These are phyloP conservation scores for Funneliformis mosseae DNA, from an alignment of 192 early-diverging fungal genomes.

Conservation along the genomic window DNA sequence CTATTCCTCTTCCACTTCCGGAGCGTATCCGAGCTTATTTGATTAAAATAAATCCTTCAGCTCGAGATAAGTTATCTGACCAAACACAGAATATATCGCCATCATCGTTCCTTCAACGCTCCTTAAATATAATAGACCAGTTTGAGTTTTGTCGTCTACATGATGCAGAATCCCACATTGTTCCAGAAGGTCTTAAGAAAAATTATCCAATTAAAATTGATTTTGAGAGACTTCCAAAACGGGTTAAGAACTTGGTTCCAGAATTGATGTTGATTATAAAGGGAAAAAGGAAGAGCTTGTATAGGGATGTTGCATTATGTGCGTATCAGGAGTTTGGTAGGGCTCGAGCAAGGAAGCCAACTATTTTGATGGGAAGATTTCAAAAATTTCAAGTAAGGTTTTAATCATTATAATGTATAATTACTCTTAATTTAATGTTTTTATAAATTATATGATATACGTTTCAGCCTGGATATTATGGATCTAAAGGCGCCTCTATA, in stretches of 20 bases:
- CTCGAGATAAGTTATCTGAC: not conserved
- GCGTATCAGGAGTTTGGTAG: conserved; percentile 44
- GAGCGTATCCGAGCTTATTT: not conserved
- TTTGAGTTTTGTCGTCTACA: conserved; percentile 56
- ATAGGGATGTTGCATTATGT: conserved; percentile 34
- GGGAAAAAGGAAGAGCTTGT: conserved; percentile 36
- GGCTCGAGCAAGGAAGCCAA: conserved; percentile 45
- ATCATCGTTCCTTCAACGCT: not conserved
- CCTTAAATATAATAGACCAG: conserved; percentile 23
- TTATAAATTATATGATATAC: not conserved
- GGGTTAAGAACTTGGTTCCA: conserved; percentile 36
- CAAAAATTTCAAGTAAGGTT: conserved; percentile 46
- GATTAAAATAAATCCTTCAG: not conserved
- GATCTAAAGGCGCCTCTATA: conserved; percentile 46
- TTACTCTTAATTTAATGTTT: not conserved
- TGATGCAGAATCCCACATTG: conserved; percentile 38
- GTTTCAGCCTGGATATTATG: conserved; percentile 57
- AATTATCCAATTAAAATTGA: conserved; percentile 45
- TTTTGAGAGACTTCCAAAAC: conserved; percentile 38
- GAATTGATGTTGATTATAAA: conserved; percentile 45
- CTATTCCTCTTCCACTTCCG: conserved; percentile 6
- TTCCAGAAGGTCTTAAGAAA: conserved; percentile 43
- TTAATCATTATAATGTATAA: not conserved
- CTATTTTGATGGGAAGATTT: conserved; percentile 49
- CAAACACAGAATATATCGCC: not conserved